These are phyloP conservation scores for Mortierella sp. DNA, from an alignment of 371 early-diverging fungal genomes.

Conservation along the genomic window DNA sequence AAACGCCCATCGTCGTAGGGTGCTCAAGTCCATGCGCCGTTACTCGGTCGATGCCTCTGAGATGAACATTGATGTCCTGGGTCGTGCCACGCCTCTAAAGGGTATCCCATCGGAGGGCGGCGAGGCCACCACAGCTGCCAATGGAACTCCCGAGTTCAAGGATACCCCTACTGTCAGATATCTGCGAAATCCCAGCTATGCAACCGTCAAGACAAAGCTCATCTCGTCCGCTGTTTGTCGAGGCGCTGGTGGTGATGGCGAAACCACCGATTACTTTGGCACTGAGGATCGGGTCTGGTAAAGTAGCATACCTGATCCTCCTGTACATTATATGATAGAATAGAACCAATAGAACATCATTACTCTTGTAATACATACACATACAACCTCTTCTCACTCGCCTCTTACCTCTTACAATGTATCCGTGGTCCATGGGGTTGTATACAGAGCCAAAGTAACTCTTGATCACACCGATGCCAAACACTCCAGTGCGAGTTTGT, in stretches of 20 bases:
- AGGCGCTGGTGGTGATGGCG: constrained; percentile 30
- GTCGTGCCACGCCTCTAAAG: constrained; percentile 26
- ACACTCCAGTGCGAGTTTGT: too few relatives aligned
- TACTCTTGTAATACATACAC: too few relatives aligned
- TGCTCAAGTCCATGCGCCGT: constrained; percentile 52
- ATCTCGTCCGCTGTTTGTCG: constrained; percentile 28
- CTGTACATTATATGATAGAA: too few relatives aligned
- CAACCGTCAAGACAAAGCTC: constrained; percentile 45
- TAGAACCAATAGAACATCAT: too few relatives aligned
- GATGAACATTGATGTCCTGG: constrained; percentile 37
- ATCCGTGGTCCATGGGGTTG: too few relatives aligned
- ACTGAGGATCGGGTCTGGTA: constrained; percentile 52
- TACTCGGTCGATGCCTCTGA: constrained; percentile 50
- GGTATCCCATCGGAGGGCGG: constrained; percentile 42
- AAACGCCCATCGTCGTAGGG: constrained; percentile 41
- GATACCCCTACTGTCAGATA: constrained; percentile 45
- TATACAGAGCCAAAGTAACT: too few relatives aligned
- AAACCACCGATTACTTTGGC: constrained; percentile 48
- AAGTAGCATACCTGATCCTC: too few relatives aligned
- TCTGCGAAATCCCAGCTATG: constrained; percentile 40
- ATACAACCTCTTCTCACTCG: too few relatives aligned
- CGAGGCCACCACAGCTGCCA: constrained; percentile 8
- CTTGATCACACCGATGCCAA: too few relatives aligned
- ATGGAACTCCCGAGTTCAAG: constrained; percentile 7
- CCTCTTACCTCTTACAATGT: too few relatives aligned